Evolutionary conservation across 495 filamentous ascomycete species (phyloP).

Genomic region (Aspergillus nanangensis): DNA sequence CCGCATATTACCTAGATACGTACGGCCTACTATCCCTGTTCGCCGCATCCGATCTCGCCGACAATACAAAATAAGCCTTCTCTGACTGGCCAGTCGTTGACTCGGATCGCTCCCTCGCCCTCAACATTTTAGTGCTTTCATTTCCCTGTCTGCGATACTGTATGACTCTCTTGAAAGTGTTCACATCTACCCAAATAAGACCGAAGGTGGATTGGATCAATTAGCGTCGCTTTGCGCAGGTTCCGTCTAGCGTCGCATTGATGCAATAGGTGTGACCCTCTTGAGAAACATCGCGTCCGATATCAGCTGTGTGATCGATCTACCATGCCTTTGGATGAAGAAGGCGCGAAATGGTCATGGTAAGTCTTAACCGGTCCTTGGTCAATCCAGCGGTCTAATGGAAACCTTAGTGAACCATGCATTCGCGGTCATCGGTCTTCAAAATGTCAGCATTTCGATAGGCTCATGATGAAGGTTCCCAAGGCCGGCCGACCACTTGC

Average conservation of each 20-base stretch:
- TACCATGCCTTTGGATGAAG: conserved; percentile 46
- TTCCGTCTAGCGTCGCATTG: not conserved
- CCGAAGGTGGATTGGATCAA: too few relatives aligned
- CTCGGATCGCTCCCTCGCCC: not conserved
- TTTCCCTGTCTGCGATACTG: too few relatives aligned
- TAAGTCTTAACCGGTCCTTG: conserved; percentile 14
- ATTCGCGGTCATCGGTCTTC: conserved; percentile 84
- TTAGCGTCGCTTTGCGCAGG: not conserved
- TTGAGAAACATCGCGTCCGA: not conserved
- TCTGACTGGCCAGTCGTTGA: too few relatives aligned
- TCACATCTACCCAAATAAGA: too few relatives aligned
- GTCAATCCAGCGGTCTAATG: too few relatives aligned
- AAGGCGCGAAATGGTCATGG: conserved; percentile 50
- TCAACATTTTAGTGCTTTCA: not conserved
- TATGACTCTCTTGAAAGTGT: too few relatives aligned
- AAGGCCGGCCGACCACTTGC: conserved; percentile 77
- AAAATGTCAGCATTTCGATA: conserved; percentile 71
- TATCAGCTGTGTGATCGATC: too few relatives aligned
- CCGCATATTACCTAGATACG: too few relatives aligned
- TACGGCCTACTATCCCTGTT: too few relatives aligned
- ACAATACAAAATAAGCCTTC: too few relatives aligned
- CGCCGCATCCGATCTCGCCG: too few relatives aligned
- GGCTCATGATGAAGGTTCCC: conserved; percentile 72
- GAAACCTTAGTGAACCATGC: conserved; percentile 62
- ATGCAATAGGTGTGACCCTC: not conserved